phyloP scores from a whole-genome alignment of 2,329 filamentous ascomycete species.

The Myrmaecium sp. region DNA sequence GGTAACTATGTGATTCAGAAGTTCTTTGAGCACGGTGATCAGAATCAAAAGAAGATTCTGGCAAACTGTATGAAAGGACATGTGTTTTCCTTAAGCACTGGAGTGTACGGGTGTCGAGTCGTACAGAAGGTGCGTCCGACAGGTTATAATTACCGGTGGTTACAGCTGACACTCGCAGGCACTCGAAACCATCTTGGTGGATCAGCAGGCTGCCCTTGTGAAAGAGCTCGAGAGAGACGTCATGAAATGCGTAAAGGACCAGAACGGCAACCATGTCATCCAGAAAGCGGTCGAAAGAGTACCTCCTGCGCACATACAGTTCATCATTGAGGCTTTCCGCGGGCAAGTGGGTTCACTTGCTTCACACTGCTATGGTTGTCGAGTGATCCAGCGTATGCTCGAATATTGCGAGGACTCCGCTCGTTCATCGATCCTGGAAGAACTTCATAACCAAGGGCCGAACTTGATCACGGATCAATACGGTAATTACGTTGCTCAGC shows the following conservation, averaged over 20 bases:
- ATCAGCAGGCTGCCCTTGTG: slow-evolving; percentile 73
- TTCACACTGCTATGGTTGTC: slow-evolving; percentile 71
- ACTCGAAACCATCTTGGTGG: slow-evolving; percentile 75
- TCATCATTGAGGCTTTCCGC: slow-evolving; percentile 67
- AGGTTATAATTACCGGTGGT: not conserved
- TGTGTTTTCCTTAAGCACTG: slow-evolving; percentile 59
- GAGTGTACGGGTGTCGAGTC: slow-evolving; percentile 89
- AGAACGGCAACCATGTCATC: slow-evolving; percentile 92
- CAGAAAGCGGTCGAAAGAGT: slow-evolving; percentile 81
- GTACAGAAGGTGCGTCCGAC: slow-evolving; percentile 60
- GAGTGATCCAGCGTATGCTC: slow-evolving; percentile 82
- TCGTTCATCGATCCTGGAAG: slow-evolving; percentile 53
- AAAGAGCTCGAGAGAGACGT: slow-evolving; percentile 67
- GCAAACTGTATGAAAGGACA: slow-evolving; percentile 78
- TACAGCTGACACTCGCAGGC: slow-evolving; percentile 36
- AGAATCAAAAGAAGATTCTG: slow-evolving; percentile 76
- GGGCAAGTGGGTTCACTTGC: slow-evolving; percentile 59
- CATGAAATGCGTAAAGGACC: slow-evolving; percentile 61
- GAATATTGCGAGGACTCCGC: slow-evolving; percentile 63
- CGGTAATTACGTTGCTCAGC: slow-evolving; percentile 92
- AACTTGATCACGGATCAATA: slow-evolving; percentile 72
- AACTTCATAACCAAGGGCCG: slow-evolving; percentile 57
- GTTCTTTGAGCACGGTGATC: slow-evolving; percentile 89
- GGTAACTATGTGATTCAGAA: slow-evolving; percentile 98
- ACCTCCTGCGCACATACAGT: slow-evolving; percentile 61